phyloP scores from a whole-genome alignment of 805 yeast species.

The Sugiyamaella marilandica region DNA sequence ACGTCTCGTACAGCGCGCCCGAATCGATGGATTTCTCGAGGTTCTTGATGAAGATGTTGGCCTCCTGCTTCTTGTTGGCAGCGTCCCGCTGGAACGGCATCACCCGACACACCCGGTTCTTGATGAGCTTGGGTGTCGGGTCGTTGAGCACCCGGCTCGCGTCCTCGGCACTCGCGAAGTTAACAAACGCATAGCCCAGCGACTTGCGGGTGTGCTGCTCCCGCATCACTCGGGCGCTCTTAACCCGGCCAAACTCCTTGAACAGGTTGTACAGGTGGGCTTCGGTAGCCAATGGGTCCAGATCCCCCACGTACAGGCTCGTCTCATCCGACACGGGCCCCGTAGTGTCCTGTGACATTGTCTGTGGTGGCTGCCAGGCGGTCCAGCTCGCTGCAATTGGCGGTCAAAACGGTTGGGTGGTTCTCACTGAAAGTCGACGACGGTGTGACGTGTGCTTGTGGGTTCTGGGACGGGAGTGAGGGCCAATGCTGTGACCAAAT shows the following conservation, averaged over 20 bases:
- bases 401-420: too few relatives aligned
- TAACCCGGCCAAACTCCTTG: constrained; percentile 70
- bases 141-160: constrained; percentile 82
- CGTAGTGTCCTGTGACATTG: background rate
- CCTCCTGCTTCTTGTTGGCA: constrained; percentile 33
- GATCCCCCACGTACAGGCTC: constrained; percentile 71
- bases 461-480: too few relatives aligned
- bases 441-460: too few relatives aligned
- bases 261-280: constrained; percentile 59
- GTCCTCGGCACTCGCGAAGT: constrained; percentile 68
- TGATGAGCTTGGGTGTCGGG: constrained; percentile 72
- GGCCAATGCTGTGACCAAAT: too few relatives aligned
- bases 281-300: constrained; percentile 71
- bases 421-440: too few relatives aligned
- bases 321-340: constrained; percentile 9
- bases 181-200: constrained; percentile 88
- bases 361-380: too few relatives aligned
- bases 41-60: constrained; percentile 52
- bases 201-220: constrained; percentile 85
- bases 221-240: constrained; percentile 87
- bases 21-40: constrained; percentile 50
- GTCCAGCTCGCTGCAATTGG: too few relatives aligned
- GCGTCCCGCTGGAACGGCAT: constrained; percentile 89
- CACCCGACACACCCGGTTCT: constrained; percentile 83
- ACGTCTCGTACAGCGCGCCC: constrained; percentile 49